Conservation (phyloP, 2,329 filamentous ascomycete genomes). For the Hypoxylon sp. region DNA sequence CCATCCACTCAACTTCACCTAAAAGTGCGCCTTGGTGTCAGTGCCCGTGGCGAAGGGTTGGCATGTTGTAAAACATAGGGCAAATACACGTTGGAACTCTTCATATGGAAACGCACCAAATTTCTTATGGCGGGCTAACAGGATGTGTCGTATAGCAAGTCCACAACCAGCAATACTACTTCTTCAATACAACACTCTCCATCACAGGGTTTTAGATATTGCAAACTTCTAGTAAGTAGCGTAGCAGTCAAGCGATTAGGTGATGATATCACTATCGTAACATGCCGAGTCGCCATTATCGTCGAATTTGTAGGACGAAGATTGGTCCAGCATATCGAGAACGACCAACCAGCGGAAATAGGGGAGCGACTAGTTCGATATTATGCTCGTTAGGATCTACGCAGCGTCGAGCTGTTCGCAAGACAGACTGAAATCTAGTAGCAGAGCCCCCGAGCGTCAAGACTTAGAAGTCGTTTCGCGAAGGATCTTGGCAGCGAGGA, state of each 20-base stretch:
- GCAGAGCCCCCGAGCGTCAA: background rate
- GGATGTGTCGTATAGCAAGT: background rate
- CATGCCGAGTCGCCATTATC: background rate
- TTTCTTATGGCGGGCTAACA: background rate
- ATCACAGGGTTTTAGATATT: background rate
- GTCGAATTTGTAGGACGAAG: background rate
- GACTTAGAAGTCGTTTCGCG: background rate
- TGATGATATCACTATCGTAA: background rate
- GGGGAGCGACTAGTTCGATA: too few relatives aligned
- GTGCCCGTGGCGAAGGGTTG: too few relatives aligned
- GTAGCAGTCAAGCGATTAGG: background rate
- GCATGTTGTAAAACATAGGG: background rate
- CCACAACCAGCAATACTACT: background rate
- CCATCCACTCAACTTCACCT: background rate
- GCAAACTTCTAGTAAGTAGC: background rate
- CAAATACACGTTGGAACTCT: background rate
- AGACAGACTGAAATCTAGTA: background rate
- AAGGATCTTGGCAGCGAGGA: background rate
- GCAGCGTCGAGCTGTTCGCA: background rate
- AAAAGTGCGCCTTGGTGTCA: too few relatives aligned
- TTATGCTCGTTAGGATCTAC: background rate
- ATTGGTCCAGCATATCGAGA: background rate
- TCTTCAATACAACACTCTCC: background rate
- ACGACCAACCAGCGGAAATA: too few relatives aligned
- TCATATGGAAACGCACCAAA: background rate